phyloP scores from a whole-genome alignment of 768 basidiomycete species.

The Leccinum rimulosum region DNA sequence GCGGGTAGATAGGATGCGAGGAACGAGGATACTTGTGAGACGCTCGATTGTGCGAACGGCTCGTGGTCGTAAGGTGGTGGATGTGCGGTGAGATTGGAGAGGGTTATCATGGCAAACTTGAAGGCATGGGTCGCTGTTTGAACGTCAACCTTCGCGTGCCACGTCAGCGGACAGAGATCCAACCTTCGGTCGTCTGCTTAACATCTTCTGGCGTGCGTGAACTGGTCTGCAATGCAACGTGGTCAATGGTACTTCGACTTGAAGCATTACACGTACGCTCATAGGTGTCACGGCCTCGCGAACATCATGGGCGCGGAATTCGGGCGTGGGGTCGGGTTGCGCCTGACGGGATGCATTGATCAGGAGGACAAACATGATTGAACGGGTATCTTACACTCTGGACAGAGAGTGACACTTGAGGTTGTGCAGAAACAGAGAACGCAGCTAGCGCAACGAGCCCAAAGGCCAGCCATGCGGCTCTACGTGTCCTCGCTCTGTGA shows the following conservation, averaged over 20 bases:
- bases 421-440: slow-evolving; percentile 43
- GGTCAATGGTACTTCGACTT: slow-evolving; percentile 2
- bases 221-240: slow-evolving; percentile 10
- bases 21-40: slow-evolving; percentile 47
- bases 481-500: slow-evolving; percentile 30
- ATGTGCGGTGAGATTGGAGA: slow-evolving; percentile 61
- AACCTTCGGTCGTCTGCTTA: slow-evolving; percentile 55
- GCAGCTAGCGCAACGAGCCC: slow-evolving; percentile 52
- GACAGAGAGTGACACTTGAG: slow-evolving; percentile 13
- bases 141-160: slow-evolving; percentile 2
- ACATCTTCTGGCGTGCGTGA: slow-evolving; percentile 21
- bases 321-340: slow-evolving; percentile 13
- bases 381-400: slow-evolving; percentile 15
- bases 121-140: slow-evolving; percentile 66
- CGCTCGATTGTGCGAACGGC: slow-evolving; percentile 35
- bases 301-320: slow-evolving; percentile 1
- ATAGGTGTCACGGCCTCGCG: slow-evolving; percentile 18
- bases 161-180: background rate
- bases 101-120: slow-evolving; percentile 67
- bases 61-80: slow-evolving; percentile 57
- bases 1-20: slow-evolving; percentile 68
- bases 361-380: background rate
- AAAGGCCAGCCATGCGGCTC: slow-evolving; percentile 60
- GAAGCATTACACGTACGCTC: background rate
- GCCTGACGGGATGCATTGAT: slow-evolving; percentile 8